phyloP scores from a whole-genome alignment of 768 basidiomycete species.

The Lactarius hengduanensis region DNA sequence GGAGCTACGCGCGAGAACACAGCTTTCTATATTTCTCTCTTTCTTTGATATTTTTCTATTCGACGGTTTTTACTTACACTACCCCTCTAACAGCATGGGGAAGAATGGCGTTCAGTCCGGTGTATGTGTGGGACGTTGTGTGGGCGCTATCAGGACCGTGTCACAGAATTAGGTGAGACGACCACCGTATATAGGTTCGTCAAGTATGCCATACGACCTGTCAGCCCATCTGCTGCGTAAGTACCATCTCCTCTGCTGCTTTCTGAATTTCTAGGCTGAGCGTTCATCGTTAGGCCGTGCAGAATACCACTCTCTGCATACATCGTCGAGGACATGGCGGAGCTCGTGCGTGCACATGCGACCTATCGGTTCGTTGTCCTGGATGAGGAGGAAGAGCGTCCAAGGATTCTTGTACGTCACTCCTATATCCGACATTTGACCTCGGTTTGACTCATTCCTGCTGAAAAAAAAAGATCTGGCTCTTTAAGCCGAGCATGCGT shows the following conservation, averaged over 20 bases:
- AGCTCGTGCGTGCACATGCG: slow-evolving; percentile 89
- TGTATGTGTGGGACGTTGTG: slow-evolving; percentile 85
- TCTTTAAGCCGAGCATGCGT: slow-evolving; percentile 88
- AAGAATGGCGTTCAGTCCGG: slow-evolving; percentile 62
- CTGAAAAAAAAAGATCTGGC: slow-evolving; percentile 59
- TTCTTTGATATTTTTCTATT: slow-evolving; percentile 21
- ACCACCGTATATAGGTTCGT: slow-evolving; percentile 63
- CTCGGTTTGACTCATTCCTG: neutral
- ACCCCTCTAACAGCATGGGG: slow-evolving; percentile 45
- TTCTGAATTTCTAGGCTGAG: slow-evolving; percentile 4
- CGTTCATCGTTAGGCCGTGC: slow-evolving; percentile 35
- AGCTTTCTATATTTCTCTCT: slow-evolving; percentile 39
- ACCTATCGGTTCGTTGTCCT: slow-evolving; percentile 87
- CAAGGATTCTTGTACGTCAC: slow-evolving; percentile 69
- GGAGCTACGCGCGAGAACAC: slow-evolving; percentile 91
- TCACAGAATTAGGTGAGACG: slow-evolving; percentile 34
- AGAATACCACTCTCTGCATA: slow-evolving; percentile 78
- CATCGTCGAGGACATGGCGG: slow-evolving; percentile 87
- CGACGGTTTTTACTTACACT: slow-evolving; percentile 17
- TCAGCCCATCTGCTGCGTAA: slow-evolving; percentile 60
- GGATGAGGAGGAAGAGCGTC: slow-evolving; percentile 83
- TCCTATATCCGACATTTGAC: neutral
- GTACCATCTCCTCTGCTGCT: slow-evolving; percentile 34
- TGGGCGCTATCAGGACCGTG: slow-evolving; percentile 64
- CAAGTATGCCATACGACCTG: slow-evolving; percentile 81